Base-by-base conservation (phyloP, 495 filamentous ascomycete species). In the Parathielavia appendiculata region DNA sequence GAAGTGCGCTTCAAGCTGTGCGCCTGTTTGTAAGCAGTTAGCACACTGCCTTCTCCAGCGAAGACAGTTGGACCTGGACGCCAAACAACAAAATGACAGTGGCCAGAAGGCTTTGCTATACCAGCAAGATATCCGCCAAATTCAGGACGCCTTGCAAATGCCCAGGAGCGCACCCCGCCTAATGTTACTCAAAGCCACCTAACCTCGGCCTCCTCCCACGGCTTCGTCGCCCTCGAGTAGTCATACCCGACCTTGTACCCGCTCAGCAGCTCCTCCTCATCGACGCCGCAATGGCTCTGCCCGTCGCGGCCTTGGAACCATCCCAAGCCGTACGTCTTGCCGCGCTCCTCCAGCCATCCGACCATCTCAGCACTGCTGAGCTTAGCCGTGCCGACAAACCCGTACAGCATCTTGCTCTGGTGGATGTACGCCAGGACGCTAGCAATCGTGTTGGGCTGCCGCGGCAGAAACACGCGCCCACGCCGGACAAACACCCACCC, bases 371-470 rank as follows among this genome's bases (percentile, higher is more conserved):
- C 69, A 34, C 81, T 82, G 40, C 73, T 76, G 59, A 84, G 69
- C 69, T 80, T 81, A 51, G 83, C 80, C 32, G 85, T 88, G 26
- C 80, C 82, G 1, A 85, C 82, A 62, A 90, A 90, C 57, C 83
- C 78, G 41, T 83, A 83, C 55, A 89, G 68, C 87, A 89, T 89
- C 72, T 86, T 86, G 63, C 75, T 80, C 59, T 88, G 85, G 64
- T 90, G 82, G 50, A 90, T 83, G 65, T 84, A 90, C 11, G 85
- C 86, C 48, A 90, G 74, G 36, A 90, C 80, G 40, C 79, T 82
- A 26, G 84, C 83, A 54, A 90, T 89, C 11, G 86, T 89, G 32
- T 81, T 86, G 2, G 86, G 86, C 71, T 88, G 85, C 4, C 87
- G 78, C 8, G 87, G 87, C 13, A 89, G 71, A 66, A 90, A 89